Evolutionary conservation across 306 rosid genomes (phyloP).

Genomic region (Oxytropis ochrocephala): DNA sequence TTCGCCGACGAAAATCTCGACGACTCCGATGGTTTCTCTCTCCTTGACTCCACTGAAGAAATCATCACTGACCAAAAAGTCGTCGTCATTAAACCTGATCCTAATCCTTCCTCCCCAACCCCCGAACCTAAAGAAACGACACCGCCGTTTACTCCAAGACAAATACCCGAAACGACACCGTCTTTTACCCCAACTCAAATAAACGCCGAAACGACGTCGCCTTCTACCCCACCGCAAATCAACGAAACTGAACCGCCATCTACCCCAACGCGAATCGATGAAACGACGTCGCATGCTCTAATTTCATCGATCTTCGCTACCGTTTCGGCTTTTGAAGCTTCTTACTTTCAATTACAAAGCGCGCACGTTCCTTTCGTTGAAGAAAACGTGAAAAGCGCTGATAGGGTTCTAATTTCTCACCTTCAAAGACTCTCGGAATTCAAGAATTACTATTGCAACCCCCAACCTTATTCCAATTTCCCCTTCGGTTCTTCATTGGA

Average conservation of each 20-base stretch:
- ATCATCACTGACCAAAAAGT: slow-evolving; percentile 90
- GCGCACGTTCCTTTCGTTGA: slow-evolving; percentile 84
- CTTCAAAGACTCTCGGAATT: slow-evolving; percentile 75
- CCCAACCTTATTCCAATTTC: slow-evolving; percentile 27
- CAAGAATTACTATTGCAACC: slow-evolving; percentile 42
- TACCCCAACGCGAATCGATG: not conserved
- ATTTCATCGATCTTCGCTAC: slow-evolving; percentile 75
- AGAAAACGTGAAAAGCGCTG: slow-evolving; percentile 59
- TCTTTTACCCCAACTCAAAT: not conserved
- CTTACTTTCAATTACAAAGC: slow-evolving; percentile 77
- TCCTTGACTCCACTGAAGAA: slow-evolving; percentile 87
- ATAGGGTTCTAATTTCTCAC: slow-evolving; percentile 76
- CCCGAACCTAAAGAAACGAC: not conserved
- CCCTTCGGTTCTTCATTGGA: slow-evolving; percentile 68
- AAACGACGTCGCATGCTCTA: slow-evolving; percentile 35
- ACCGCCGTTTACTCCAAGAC: not conserved
- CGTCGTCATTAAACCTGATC: slow-evolving; percentile 87
- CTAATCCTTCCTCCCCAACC: slow-evolving; percentile 31
- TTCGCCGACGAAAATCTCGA: slow-evolving; percentile 63
- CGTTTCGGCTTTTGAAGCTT: slow-evolving; percentile 83
- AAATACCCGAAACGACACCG: not conserved
- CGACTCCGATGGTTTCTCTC: slow-evolving; percentile 67
- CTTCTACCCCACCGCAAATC: slow-evolving; percentile 22
- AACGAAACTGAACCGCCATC: slow-evolving; percentile 14
- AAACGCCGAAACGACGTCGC: slow-evolving; percentile 6